These are phyloP conservation scores for Polyporus tsugae DNA, from an alignment of 1,284 basidiomycete species.

Conservation along the genomic window DNA sequence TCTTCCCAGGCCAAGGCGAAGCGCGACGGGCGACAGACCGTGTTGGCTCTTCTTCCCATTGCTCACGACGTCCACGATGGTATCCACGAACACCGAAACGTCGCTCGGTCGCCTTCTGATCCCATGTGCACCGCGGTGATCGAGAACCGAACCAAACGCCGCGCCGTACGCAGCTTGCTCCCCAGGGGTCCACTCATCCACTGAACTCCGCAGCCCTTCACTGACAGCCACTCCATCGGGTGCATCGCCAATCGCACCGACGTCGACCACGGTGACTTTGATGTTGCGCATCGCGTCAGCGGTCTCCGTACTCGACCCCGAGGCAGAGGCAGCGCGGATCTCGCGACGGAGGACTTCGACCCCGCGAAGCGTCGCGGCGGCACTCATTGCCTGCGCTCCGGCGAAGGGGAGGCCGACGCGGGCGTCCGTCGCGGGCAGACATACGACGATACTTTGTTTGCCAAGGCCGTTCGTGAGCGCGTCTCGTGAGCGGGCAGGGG, in stretches of 20 bases:
- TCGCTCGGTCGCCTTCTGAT: constrained; percentile 60
- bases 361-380: constrained; percentile 72
- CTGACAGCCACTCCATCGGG: constrained; percentile 33
- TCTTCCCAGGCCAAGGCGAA: constrained; percentile 54
- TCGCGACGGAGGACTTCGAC: constrained; percentile 78
- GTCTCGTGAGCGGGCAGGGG: constrained; percentile 58
- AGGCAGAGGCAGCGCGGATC: constrained; percentile 55
- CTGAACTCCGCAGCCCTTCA: constrained; percentile 53
- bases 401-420: constrained; percentile 77
- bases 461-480: constrained; percentile 48
- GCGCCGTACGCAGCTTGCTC: constrained; percentile 75
- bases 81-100: constrained; percentile 64
- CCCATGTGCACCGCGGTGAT: constrained; percentile 43
- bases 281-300: constrained; percentile 66
- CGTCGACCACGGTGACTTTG: constrained; percentile 70
- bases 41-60: constrained; percentile 53
- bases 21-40: constrained; percentile 45
- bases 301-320: constrained; percentile 51
- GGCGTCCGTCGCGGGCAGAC: constrained; percentile 72
- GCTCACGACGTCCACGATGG: constrained; percentile 63
- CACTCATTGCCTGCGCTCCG: constrained; percentile 74
- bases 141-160: constrained; percentile 63
- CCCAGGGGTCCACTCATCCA: constrained; percentile 74
- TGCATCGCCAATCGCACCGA: constrained; percentile 60
- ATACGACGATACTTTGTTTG: constrained; percentile 72